These are phyloP conservation scores for Lentinus polychrous DNA, from an alignment of 1,284 basidiomycete species.

Conservation along the genomic window DNA sequence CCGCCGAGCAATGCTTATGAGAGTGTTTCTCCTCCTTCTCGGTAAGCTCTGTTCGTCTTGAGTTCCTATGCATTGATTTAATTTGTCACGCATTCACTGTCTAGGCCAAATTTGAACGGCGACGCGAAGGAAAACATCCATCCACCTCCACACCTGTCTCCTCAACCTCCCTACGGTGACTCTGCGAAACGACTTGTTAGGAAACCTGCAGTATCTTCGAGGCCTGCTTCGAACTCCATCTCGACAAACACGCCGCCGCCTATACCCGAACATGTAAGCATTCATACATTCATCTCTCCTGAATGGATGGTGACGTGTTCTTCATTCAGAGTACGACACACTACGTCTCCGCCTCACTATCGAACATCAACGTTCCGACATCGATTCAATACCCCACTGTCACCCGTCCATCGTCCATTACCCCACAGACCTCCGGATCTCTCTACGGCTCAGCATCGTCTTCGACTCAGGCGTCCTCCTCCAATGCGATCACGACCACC, in stretches of 20 bases:
- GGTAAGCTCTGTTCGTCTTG: background rate
- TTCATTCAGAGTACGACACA: constrained; percentile 22
- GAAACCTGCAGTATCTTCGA: constrained; percentile 30
- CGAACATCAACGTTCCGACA: constrained; percentile 21
- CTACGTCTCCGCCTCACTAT: constrained; percentile 26
- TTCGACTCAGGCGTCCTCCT: constrained; percentile 16
- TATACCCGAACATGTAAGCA: constrained; percentile 38
- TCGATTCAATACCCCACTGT: constrained; percentile 42
- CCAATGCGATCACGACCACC: constrained; percentile 14
- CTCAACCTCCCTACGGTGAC: constrained; percentile 21
- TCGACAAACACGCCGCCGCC: constrained; percentile 30
- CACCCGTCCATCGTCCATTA: constrained; percentile 20
- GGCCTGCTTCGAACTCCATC: constrained; percentile 33
- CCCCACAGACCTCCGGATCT: constrained; percentile 29
- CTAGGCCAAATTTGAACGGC: background rate
- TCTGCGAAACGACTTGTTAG: constrained; percentile 23
- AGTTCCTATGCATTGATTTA: background rate
- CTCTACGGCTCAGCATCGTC: constrained; percentile 28
- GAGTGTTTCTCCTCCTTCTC: background rate
- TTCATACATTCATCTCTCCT: background rate
- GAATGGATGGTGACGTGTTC: background rate
- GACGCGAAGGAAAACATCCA: background rate
- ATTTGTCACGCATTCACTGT: background rate
- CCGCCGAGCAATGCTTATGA: constrained; percentile 10
- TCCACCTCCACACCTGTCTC: constrained; percentile 5